Conservation (phyloP, 2,329 filamentous ascomycete species). For the Hysterium pulicare region DNA sequence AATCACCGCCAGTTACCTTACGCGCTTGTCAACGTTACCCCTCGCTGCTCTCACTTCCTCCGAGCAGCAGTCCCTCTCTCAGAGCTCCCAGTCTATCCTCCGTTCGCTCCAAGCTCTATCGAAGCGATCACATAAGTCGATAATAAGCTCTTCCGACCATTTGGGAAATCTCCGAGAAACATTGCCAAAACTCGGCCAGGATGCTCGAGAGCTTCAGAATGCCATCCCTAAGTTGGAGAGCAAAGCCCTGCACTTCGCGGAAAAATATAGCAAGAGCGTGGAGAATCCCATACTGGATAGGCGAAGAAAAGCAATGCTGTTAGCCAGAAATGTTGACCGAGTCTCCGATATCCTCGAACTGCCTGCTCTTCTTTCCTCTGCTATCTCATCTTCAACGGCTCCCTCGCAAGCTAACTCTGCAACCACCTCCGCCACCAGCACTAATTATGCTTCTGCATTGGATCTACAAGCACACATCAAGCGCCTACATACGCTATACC, state of each 20-base stretch:
- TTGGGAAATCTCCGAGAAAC: conserved; percentile 70
- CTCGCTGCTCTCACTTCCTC: conserved; percentile 67
- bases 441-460: conserved; percentile 83
- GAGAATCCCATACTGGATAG: conserved; percentile 62
- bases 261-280: conserved; percentile 74
- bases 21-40: conserved; percentile 71
- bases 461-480: conserved; percentile 94
- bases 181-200: conserved; percentile 66
- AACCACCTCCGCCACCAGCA: conserved; percentile 40
- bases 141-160: conserved; percentile 76
- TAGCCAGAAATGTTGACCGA: conserved; percentile 83
- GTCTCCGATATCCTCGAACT: conserved; percentile 89
- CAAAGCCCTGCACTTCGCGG: conserved; percentile 75
- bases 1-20: conserved; percentile 67
- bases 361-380: conserved; percentile 77
- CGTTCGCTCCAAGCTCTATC: conserved; percentile 83
- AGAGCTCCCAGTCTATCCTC: conserved; percentile 74
- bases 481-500: conserved; percentile 77
- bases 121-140: conserved; percentile 80
- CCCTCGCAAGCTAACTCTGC: conserved; percentile 43
- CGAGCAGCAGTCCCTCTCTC: conserved; percentile 76
- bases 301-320: conserved; percentile 74
- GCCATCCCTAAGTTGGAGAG: conserved; percentile 76
- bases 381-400: conserved; percentile 60
- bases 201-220: conserved; percentile 64